Percentiles rank a stretch among this genome's conserved stretches.
These are phyloP conservation scores for Akanthomyces uredinophilus DNA, from an alignment of 2,329 filamentous ascomycete genomes.

Conservation along the genomic window DNA sequence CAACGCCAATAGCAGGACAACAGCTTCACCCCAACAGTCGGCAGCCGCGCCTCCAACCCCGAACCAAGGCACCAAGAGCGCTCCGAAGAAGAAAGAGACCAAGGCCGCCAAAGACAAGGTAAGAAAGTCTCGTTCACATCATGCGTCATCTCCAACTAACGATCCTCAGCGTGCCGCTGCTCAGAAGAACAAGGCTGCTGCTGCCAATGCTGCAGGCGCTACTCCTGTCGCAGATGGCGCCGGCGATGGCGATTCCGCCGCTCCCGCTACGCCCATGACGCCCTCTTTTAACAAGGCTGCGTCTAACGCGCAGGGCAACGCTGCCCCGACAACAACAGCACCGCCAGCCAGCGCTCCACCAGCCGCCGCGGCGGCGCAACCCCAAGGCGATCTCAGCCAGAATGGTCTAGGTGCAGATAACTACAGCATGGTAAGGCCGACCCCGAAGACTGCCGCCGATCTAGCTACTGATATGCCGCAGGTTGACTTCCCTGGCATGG, in stretches of 20 bases:
- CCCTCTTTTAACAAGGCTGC: constrained; percentile 48
- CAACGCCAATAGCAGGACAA: constrained; percentile 49
- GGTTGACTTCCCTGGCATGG: constrained; percentile 45
- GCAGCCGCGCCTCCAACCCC: constrained; percentile 71
- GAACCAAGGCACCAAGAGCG: constrained; percentile 65
- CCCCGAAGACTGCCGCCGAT: constrained; percentile 12
- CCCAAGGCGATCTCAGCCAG: constrained; percentile 44
- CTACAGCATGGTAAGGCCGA: constrained; percentile 37
- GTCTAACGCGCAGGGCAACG: constrained; percentile 30
- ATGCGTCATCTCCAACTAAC: not conserved
- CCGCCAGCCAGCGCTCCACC: constrained; percentile 27
- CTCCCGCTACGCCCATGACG: constrained; percentile 60
- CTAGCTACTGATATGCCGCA: constrained; percentile 18
- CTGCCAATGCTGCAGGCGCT: constrained; percentile 37
- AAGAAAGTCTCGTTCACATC: constrained; percentile 29
- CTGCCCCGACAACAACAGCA: constrained; percentile 27
- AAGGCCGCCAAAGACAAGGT: constrained; percentile 66
- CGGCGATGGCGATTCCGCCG: constrained; percentile 52
- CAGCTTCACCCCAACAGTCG: constrained; percentile 58
- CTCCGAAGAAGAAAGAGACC: constrained; percentile 71
- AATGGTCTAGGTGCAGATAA: constrained; percentile 44
- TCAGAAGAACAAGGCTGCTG: constrained; percentile 33
- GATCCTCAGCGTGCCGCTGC: constrained; percentile 41
- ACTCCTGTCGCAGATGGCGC: constrained; percentile 54
- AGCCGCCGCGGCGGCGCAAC: constrained; percentile 37